A percentile compares a stretch with the other conserved stretches of the same genome.
phyloP scores from a whole-genome alignment of 345 rosid genomes.

The Bruguiera parviflora region DNA sequence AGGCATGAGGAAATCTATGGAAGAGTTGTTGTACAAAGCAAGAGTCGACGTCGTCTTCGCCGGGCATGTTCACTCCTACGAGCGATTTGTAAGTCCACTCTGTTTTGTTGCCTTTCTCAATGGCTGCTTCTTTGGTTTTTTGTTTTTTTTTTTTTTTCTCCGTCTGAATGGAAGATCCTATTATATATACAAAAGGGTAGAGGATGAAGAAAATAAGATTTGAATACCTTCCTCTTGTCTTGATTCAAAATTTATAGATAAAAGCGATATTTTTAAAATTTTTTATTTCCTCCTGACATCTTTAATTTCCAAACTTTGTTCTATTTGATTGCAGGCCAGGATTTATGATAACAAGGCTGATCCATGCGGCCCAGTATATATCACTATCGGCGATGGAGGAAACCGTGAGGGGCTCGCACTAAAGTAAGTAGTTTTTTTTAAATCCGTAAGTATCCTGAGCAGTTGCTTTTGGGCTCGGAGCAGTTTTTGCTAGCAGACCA shows the following conservation, averaged over 20 bases:
- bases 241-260: too few relatives aligned
- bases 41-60: conserved; percentile 79
- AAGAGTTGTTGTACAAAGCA: conserved; percentile 56
- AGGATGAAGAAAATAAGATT: too few relatives aligned
- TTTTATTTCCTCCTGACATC: too few relatives aligned
- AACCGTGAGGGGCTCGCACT: conserved; percentile 85
- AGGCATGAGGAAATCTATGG: conserved; percentile 78
- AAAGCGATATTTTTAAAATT: too few relatives aligned
- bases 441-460: too few relatives aligned
- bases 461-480: too few relatives aligned
- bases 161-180: too few relatives aligned
- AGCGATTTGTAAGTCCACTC: conserved; percentile 67
- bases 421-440: conserved; percentile 33
- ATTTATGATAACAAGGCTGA: conserved; percentile 62
- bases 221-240: too few relatives aligned
- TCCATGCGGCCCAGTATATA: conserved; percentile 69
- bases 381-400: conserved; percentile 93
- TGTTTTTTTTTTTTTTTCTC: too few relatives aligned
- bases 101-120: neutral
- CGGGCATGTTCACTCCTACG: conserved; percentile 93
- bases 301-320: too few relatives aligned
- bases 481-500: neutral
- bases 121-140: too few relatives aligned
- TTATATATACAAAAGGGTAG: too few relatives aligned
- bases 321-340: conserved; percentile 45